Percentiles rank a stretch among this genome's conserved stretches.
Conservation (phyloP, 2,329 filamentous ascomycete species). For the Alternaria sp. region DNA sequence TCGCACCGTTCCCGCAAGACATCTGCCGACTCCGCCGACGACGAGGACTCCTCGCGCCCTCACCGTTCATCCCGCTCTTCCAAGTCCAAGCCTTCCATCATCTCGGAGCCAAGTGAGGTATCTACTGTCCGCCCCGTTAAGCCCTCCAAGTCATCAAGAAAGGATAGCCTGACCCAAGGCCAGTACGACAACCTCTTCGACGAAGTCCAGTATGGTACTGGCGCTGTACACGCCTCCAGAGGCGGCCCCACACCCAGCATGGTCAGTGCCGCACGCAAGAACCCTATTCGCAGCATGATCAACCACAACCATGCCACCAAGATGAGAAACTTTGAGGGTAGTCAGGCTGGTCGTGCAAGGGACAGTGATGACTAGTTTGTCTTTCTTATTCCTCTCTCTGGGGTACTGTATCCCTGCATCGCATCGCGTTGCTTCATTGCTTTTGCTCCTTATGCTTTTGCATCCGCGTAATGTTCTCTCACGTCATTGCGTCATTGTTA, state of each 20-base stretch:
- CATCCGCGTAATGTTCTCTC: not conserved
- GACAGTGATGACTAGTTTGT: not conserved
- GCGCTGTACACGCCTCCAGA: constrained; percentile 37
- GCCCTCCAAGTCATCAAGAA: constrained; percentile 26
- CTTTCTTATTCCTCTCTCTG: not conserved
- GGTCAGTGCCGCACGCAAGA: constrained; percentile 40
- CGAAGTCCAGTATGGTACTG: constrained; percentile 35
- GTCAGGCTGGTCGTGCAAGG: not conserved
- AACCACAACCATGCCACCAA: constrained; percentile 43
- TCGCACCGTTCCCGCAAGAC: constrained; percentile 37
- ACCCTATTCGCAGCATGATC: constrained; percentile 45
- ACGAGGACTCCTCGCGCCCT: constrained; percentile 21
- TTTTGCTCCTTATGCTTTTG: not conserved
- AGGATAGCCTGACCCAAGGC: constrained; percentile 40
- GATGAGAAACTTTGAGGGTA: constrained; percentile 36
- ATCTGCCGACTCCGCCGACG: constrained; percentile 24
- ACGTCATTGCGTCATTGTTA: not conserved
- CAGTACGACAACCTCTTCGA: constrained; percentile 39
- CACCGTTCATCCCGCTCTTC: constrained; percentile 26
- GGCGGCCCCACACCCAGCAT: constrained; percentile 48
- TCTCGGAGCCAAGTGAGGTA: constrained; percentile 45
- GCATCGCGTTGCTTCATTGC: not conserved
- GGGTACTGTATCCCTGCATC: constrained; percentile 1
- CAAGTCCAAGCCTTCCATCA: constrained; percentile 17
- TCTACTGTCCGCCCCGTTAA: constrained; percentile 43